Evolutionary conservation across 176 grass and related monocot genomes (phyloP).

Genomic region (Aegilops bicornis): DNA sequence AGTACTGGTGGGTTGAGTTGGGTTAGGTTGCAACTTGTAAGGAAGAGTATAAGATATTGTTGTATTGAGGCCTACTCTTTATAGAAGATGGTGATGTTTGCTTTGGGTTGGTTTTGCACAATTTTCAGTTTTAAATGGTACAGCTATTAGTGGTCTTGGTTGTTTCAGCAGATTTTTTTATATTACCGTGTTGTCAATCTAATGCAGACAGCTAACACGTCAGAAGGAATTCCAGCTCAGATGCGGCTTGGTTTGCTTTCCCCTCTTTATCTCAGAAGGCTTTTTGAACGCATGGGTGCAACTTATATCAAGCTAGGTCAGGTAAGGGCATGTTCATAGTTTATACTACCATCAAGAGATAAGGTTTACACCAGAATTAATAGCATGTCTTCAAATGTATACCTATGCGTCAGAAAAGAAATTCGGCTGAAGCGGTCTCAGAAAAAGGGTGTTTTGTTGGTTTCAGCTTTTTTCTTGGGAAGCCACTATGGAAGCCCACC

Average conservation of each 20-base stretch:
- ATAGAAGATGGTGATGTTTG: background rate
- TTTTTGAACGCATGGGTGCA: constrained; percentile 96
- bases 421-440: background rate
- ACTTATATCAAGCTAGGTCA: constrained; percentile 99
- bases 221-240: constrained; percentile 57
- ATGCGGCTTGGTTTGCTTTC: constrained; percentile 84
- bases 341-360: background rate
- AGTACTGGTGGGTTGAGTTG: background rate
- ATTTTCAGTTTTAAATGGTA: background rate
- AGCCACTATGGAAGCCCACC: background rate
- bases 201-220: constrained; percentile 61
- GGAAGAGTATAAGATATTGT: background rate
- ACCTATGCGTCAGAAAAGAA: background rate
- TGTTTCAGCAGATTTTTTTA: background rate
- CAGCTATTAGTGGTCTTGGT: background rate
- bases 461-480: background rate
- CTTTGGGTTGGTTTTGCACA: background rate
- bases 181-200: constrained; percentile 27
- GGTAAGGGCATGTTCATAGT: constrained; percentile 42
- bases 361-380: background rate
- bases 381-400: background rate
- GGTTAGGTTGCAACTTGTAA: background rate
- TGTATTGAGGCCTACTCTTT: background rate
- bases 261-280: constrained; percentile 71
- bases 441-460: background rate